phyloP scores from a whole-genome alignment of 176 grass and related monocot species.

The Musa itinerans region DNA sequence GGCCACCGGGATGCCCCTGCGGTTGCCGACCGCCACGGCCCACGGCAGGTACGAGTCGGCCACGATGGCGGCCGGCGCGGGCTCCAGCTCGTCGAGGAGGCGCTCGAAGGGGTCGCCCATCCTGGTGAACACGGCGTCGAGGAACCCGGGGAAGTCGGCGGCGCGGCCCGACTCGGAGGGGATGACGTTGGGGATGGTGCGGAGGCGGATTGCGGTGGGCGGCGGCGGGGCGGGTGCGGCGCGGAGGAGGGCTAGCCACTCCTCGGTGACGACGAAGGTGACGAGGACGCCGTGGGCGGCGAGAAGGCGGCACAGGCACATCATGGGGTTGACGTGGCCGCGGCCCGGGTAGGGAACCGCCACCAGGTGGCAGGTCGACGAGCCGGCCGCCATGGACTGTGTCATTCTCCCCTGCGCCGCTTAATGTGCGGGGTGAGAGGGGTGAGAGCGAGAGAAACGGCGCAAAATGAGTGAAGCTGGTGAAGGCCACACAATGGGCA shows the following conservation, averaged over 20 bases:
- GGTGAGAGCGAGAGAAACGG: too few species aligned
- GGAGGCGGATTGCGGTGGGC: constrained; percentile 29
- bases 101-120: constrained; percentile 18
- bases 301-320: constrained; percentile 44
- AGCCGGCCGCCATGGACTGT: neutral
- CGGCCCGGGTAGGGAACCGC: constrained; percentile 57
- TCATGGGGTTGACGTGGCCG: constrained; percentile 63
- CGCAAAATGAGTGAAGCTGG: too few species aligned
- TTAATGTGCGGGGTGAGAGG: too few species aligned
- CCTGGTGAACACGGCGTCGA: neutral
- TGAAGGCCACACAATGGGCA: too few species aligned
- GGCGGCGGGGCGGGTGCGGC: neutral
- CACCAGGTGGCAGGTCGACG: constrained; percentile 35
- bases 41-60: constrained; percentile 26
- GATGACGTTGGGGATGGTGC: constrained; percentile 58
- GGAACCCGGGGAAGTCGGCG: constrained; percentile 16
- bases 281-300: constrained; percentile 36
- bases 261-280: constrained; percentile 55
- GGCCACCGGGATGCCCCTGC: constrained; percentile 22
- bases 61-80: constrained; percentile 1
- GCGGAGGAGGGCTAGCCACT: constrained; percentile 43
- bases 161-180: constrained; percentile 59
- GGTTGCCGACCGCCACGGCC: constrained; percentile 19
- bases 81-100: constrained; percentile 6
- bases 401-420: too few species aligned